Conservation (phyloP, 768 basidiomycete species). For the Sistotremastrum niveocremeum region DNA sequence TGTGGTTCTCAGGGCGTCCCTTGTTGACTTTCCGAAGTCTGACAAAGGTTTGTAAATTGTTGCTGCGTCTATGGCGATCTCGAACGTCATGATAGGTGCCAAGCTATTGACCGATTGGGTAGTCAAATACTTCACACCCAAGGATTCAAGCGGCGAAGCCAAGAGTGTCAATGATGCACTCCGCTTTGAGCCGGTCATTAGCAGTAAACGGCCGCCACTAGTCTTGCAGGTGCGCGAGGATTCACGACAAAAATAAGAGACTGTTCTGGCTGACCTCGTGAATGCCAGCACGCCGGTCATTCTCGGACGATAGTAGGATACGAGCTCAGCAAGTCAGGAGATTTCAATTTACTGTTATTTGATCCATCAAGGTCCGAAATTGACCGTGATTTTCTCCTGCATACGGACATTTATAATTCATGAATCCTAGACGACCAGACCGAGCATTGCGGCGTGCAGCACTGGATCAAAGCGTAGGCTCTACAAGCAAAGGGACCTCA, state of each 20-base stretch:
- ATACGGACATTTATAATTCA: conserved; percentile 2
- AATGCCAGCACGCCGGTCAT: conserved; percentile 59
- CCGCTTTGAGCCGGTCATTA: neutral
- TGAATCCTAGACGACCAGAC: conserved; percentile 12
- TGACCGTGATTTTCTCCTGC: neutral
- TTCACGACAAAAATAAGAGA: neutral
- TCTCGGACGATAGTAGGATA: conserved; percentile 82
- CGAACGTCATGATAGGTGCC: conserved; percentile 21
- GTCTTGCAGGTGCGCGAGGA: neutral
- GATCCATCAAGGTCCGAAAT: conserved; percentile 57
- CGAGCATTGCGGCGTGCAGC: conserved; percentile 3
- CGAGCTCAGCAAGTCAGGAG: conserved; percentile 46
- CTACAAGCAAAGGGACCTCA: neutral
- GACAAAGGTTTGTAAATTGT: conserved; percentile 12
- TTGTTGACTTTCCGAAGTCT: conserved; percentile 50
- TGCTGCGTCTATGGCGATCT: neutral
- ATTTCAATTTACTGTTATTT: conserved; percentile 54
- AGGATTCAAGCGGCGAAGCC: conserved; percentile 10
- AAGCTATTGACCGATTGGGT: conserved; percentile 56
- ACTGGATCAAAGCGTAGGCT: conserved; percentile 1
- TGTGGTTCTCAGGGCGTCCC: conserved; percentile 29
- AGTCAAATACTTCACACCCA: conserved; percentile 48
- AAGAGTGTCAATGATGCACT: conserved; percentile 13
- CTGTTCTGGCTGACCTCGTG: too few relatives aligned
- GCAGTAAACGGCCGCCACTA: neutral